Conservation (phyloP, 2,329 filamentous ascomycete species). For the Pestalotiopsis sp. region DNA sequence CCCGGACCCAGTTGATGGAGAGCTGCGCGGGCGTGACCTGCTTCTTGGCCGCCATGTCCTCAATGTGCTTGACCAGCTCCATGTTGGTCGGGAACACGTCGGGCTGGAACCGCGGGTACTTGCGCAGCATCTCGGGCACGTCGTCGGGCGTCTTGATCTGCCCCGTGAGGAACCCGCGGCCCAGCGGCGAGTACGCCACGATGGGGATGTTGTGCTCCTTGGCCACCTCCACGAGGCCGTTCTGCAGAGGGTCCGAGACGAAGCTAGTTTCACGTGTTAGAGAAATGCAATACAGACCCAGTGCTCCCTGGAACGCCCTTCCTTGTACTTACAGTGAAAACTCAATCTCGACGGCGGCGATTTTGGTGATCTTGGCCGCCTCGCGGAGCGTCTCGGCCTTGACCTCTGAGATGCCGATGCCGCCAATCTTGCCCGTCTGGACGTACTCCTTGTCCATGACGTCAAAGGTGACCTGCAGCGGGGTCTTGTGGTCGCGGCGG, state of each 20-base stretch:
- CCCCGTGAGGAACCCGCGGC: constrained; percentile 59
- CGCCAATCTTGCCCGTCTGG: constrained; percentile 42
- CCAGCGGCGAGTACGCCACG: constrained; percentile 73
- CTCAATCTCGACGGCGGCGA: constrained; percentile 42
- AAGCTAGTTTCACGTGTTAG: constrained; percentile 19
- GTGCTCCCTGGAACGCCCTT: neutral
- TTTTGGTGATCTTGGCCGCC: constrained; percentile 35
- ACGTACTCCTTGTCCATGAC: constrained; percentile 39
- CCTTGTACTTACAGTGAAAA: constrained; percentile 33
- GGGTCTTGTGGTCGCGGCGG: constrained; percentile 46
- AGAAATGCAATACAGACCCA: neutral
- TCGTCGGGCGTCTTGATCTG: constrained; percentile 55
- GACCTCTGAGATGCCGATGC: constrained; percentile 43
- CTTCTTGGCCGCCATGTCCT: constrained; percentile 62
- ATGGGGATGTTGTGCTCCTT: constrained; percentile 69
- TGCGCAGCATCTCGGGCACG: constrained; percentile 51
- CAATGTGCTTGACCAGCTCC: constrained; percentile 59
- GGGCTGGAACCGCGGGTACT: constrained; percentile 61
- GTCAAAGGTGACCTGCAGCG: constrained; percentile 37
- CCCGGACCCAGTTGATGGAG: constrained; percentile 65
- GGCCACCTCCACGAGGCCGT: constrained; percentile 47
- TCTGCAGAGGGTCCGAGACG: constrained; percentile 27
- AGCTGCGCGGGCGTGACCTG: constrained; percentile 64
- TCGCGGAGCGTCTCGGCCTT: constrained; percentile 40
- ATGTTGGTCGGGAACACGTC: constrained; percentile 68